These are phyloP conservation scores for Xanthoconium stramineum DNA, from an alignment of 768 basidiomycete genomes.

Conservation along the genomic window DNA sequence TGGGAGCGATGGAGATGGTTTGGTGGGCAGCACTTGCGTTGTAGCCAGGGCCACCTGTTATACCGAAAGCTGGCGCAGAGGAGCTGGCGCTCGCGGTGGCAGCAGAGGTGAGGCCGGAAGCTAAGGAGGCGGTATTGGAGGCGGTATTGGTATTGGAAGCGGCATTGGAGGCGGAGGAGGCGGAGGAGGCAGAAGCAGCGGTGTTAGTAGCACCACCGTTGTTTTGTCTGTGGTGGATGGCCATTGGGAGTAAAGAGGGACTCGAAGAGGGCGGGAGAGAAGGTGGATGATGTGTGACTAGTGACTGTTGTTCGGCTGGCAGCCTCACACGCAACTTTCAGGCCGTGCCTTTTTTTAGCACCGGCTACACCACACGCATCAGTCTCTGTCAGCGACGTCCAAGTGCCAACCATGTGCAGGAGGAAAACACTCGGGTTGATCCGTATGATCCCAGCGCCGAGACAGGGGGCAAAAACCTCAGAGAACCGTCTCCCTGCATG, in stretches of 20 bases:
- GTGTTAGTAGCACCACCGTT: not conserved
- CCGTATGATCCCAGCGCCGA: too few species aligned
- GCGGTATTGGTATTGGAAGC: not conserved
- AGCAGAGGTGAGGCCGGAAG: not conserved
- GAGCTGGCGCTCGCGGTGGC: not conserved
- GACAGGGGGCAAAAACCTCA: too few species aligned
- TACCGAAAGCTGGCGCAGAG: slow-evolving; percentile 10
- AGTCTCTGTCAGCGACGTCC: too few species aligned
- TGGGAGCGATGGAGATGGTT: slow-evolving; percentile 26
- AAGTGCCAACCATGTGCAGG: too few species aligned
- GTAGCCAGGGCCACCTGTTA: slow-evolving; percentile 27
- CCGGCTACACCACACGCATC: too few species aligned
- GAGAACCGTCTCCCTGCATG: too few species aligned
- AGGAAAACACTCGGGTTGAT: too few species aligned
- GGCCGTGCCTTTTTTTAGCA: slow-evolving; percentile 31
- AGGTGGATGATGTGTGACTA: not conserved
- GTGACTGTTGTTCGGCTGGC: slow-evolving; percentile 1
- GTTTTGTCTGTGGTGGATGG: slow-evolving; percentile 27
- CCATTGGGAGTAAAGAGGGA: slow-evolving; percentile 4
- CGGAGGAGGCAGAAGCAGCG: slow-evolving; percentile 1
- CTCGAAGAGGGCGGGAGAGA: not conserved
- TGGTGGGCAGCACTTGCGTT: slow-evolving; percentile 19
- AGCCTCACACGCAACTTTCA: slow-evolving; percentile 12
- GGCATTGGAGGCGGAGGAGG: not conserved
- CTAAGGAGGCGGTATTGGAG: not conserved